A percentile compares a stretch with the other conserved stretches of the same genome.
Evolutionary conservation across 768 basidiomycete genomes (phyloP).

Genomic region (Dictyophora rubrovolvata): DNA sequence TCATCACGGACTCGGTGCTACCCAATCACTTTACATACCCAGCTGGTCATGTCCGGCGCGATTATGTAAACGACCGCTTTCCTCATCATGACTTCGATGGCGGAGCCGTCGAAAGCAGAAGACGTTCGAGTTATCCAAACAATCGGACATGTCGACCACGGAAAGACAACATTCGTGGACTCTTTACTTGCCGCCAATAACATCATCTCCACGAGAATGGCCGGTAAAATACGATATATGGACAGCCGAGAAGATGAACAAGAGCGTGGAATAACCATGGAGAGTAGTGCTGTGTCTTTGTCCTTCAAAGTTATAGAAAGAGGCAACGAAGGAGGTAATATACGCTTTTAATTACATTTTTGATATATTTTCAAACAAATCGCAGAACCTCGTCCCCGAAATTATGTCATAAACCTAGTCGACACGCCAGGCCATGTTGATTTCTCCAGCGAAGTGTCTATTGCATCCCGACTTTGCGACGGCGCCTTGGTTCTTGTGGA

Average conservation of each 20-base stretch:
- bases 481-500: slow-evolving; percentile 94
- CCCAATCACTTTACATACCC: neutral
- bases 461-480: slow-evolving; percentile 87
- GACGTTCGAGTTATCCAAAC: slow-evolving; percentile 75
- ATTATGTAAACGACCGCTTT: neutral
- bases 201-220: slow-evolving; percentile 90
- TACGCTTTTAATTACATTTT: slow-evolving; percentile 17
- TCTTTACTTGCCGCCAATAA: slow-evolving; percentile 92
- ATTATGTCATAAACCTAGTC: slow-evolving; percentile 88
- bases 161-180: slow-evolving; percentile 94
- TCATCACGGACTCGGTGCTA: too few species aligned
- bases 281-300: slow-evolving; percentile 88
- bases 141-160: slow-evolving; percentile 89
- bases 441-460: slow-evolving; percentile 95
- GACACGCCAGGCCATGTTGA: slow-evolving; percentile 99
- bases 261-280: slow-evolving; percentile 97
- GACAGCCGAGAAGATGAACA: slow-evolving; percentile 97
- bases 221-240: slow-evolving; percentile 91
- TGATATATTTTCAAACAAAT: neutral
- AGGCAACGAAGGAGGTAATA: slow-evolving; percentile 42
- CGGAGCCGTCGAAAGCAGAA: slow-evolving; percentile 18
- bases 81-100: neutral
- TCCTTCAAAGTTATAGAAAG: slow-evolving; percentile 73
- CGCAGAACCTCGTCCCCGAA: slow-evolving; percentile 48
- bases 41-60: neutral